Conservation (phyloP, 2,329 filamentous ascomycete species). For the Aureobasidium melanogenum region DNA sequence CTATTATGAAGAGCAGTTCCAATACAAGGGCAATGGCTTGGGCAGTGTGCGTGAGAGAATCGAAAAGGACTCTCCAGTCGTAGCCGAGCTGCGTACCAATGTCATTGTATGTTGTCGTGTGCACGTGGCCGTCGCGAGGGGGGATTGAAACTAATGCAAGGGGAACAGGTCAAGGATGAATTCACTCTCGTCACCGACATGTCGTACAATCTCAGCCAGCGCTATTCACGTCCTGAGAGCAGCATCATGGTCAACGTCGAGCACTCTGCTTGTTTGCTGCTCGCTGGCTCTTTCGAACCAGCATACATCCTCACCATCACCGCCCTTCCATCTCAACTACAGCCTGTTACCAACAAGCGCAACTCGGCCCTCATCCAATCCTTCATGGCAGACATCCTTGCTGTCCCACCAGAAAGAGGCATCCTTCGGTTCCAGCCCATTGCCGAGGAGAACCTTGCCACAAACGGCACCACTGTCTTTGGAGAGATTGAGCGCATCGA, state of each 20-base stretch:
- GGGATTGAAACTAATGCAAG: slow-evolving; percentile 3
- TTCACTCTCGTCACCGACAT: slow-evolving; percentile 66
- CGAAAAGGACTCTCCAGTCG: slow-evolving; percentile 36
- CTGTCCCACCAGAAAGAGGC: slow-evolving; percentile 57
- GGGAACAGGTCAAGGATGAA: slow-evolving; percentile 59
- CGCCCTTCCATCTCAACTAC: slow-evolving; percentile 59
- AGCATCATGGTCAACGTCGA: slow-evolving; percentile 69
- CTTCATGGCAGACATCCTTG: slow-evolving; percentile 63
- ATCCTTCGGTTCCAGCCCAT: slow-evolving; percentile 64
- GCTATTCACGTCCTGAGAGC: slow-evolving; percentile 65
- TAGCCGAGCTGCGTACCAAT: slow-evolving; percentile 41
- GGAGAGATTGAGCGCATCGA: slow-evolving; percentile 56
- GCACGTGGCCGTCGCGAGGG: background rate
- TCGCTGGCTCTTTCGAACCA: slow-evolving; percentile 66
- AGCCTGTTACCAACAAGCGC: slow-evolving; percentile 68
- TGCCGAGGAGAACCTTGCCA: slow-evolving; percentile 62
- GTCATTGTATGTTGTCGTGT: slow-evolving; percentile 36
- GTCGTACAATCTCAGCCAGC: slow-evolving; percentile 60
- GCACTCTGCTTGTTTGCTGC: slow-evolving; percentile 65
- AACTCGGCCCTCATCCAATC: slow-evolving; percentile 69
- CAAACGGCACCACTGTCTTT: slow-evolving; percentile 59
- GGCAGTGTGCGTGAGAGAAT: slow-evolving; percentile 31
- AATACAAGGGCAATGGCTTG: slow-evolving; percentile 22
- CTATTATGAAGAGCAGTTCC: slow-evolving; percentile 27
- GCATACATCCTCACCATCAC: slow-evolving; percentile 71